Conservation (phyloP, 495 filamentous ascomycete genomes). For the Penicillium goetzii region DNA sequence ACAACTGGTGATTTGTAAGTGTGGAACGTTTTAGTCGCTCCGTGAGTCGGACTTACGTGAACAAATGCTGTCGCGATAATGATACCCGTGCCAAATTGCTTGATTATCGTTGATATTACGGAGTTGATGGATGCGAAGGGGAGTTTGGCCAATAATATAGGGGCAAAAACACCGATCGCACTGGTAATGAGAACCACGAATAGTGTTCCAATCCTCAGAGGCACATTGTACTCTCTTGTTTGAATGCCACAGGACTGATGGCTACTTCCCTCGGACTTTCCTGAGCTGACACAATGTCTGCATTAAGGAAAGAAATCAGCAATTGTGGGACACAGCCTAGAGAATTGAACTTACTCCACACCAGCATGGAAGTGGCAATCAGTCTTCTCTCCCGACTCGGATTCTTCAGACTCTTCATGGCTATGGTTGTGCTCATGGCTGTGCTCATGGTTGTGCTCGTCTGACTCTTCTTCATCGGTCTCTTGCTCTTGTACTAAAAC, state of each 20-base stretch:
- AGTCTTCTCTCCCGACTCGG: constrained; percentile 2
- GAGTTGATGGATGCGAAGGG: constrained; percentile 44
- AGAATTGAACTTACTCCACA: constrained; percentile 53
- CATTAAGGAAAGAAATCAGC: constrained; percentile 12
- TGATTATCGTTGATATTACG: constrained; percentile 50
- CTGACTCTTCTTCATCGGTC: constrained; percentile 6
- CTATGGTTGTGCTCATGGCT: constrained; percentile 12
- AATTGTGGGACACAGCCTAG: not conserved
- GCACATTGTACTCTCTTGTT: constrained; percentile 60
- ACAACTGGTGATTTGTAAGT: constrained; percentile 49
- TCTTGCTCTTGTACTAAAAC: constrained; percentile 41
- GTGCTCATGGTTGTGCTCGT: constrained; percentile 11
- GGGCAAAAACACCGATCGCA: constrained; percentile 49
- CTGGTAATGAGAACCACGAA: constrained; percentile 62
- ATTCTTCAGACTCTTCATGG: constrained; percentile 20
- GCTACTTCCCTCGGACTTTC: constrained; percentile 34
- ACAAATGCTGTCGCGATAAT: constrained; percentile 73
- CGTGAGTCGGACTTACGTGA: constrained; percentile 51
- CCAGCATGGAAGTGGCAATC: constrained; percentile 71
- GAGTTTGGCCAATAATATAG: constrained; percentile 42
- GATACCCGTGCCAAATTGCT: constrained; percentile 77
- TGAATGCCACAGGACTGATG: constrained; percentile 43
- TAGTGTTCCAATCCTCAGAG: constrained; percentile 60
- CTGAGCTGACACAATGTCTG: constrained; percentile 54
- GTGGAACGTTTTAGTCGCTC: not conserved